Evolutionary conservation across 1,139 yeast genomes (phyloP).

Genomic region (Suhomyces kunorum): DNA sequence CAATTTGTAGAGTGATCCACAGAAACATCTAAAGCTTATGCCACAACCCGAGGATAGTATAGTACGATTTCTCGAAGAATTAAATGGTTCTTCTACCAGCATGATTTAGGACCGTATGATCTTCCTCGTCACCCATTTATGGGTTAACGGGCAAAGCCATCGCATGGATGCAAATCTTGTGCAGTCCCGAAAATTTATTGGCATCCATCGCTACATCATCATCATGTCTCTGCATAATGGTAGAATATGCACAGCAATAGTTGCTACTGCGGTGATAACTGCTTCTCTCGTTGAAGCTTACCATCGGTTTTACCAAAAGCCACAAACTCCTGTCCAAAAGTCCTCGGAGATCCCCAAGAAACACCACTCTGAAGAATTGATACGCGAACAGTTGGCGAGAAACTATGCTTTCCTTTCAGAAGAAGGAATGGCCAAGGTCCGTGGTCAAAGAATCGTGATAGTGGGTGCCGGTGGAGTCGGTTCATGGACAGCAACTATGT

Average conservation of each 20-base stretch:
- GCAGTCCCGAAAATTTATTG: slow-evolving; percentile 12
- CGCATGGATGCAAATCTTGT: slow-evolving; percentile 9
- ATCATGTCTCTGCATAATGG: slow-evolving; percentile 6
- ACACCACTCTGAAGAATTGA: slow-evolving; percentile 66
- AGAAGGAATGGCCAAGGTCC: slow-evolving; percentile 75
- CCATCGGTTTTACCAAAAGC: slow-evolving; percentile 27
- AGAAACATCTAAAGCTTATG: no score
- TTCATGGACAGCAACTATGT: slow-evolving; percentile 92
- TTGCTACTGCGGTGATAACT: slow-evolving; percentile 45
- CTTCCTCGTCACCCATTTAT: not conserved
- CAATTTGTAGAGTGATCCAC: no score
- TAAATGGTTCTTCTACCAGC: no score
- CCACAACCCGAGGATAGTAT: no score
- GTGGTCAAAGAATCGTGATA: slow-evolving; percentile 74
- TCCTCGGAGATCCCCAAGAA: not conserved
- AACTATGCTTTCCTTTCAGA: slow-evolving; percentile 89
- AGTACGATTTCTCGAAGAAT: no score
- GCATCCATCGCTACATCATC: slow-evolving; percentile 2
- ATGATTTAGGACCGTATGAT: not conserved
- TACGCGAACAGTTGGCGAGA: slow-evolving; percentile 88
- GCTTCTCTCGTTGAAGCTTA: slow-evolving; percentile 41
- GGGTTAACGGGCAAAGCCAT: slow-evolving; percentile 1
- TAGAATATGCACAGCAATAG: slow-evolving; percentile 27
- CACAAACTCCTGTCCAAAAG: not conserved
- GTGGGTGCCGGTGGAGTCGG: slow-evolving; percentile 99